These are phyloP conservation scores for Apiospora arundinis DNA, from an alignment of 2,329 filamentous ascomycete genomes.

Conservation along the genomic window DNA sequence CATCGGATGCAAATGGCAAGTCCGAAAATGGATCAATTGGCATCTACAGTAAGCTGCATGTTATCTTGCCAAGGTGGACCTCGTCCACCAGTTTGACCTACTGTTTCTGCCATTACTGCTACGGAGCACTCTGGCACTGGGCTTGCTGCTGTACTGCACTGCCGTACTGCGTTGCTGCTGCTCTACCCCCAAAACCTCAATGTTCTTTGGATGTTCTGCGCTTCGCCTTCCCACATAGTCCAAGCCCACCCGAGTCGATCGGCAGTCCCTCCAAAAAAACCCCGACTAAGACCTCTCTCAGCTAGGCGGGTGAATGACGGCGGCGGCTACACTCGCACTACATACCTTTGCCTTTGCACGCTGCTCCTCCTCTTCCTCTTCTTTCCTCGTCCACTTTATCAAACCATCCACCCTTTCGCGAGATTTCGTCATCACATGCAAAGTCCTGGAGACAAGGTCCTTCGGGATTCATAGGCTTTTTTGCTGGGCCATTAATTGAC, in stretches of 20 bases:
- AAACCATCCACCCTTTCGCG: neutral
- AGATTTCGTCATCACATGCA: neutral
- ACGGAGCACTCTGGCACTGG: neutral
- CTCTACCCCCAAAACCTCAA: neutral
- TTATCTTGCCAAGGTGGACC: slow-evolving; percentile 3
- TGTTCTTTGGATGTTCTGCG: neutral
- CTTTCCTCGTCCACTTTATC: neutral
- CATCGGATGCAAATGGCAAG: slow-evolving; percentile 3
- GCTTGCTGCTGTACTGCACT: neutral
- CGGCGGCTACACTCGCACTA: slow-evolving; percentile 16
- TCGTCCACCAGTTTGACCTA: slow-evolving; percentile 2
- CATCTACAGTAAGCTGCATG: slow-evolving; percentile 16
- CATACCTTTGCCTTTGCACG: slow-evolving; percentile 7
- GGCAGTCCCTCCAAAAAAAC: neutral
- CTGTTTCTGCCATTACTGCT: neutral
- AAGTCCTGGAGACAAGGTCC: slow-evolving; percentile 17
- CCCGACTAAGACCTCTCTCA: slow-evolving; percentile 6
- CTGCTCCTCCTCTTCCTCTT: slow-evolving; percentile 3
- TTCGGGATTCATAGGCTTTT: slow-evolving; percentile 11
- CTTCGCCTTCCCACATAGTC: neutral
- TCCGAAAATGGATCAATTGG: neutral
- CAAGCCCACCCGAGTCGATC: slow-evolving; percentile 7
- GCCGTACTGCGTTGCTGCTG: too few relatives aligned
- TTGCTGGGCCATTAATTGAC: slow-evolving; percentile 9
- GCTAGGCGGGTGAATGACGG: slow-evolving; percentile 16